A percentile compares a stretch with the other conserved stretches of the same genome.
Evolutionary conservation across 2,329 filamentous ascomycete genomes (phyloP).

Genomic region (Fusarium ramigenum): DNA sequence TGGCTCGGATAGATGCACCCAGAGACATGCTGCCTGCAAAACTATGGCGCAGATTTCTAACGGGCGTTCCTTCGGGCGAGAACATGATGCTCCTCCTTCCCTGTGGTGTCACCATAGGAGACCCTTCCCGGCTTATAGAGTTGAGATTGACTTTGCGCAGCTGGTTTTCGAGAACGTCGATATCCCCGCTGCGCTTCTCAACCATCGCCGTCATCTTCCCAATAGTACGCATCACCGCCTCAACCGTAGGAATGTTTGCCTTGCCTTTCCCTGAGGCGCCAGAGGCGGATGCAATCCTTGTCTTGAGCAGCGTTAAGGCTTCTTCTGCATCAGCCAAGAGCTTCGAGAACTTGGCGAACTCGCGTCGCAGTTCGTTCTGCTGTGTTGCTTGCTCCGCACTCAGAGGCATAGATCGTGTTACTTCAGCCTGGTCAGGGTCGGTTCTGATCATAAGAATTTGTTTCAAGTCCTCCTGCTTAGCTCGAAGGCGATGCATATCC

Average conservation of each 20-base stretch:
- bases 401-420: conserved; percentile 76
- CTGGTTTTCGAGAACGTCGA: conserved; percentile 89
- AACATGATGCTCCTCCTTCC: conserved; percentile 50
- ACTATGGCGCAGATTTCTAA: conserved; percentile 54
- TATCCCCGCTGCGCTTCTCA: conserved; percentile 88
- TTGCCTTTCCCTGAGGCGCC: conserved; percentile 57
- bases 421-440: conserved; percentile 73
- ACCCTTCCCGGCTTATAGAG: conserved; percentile 55
- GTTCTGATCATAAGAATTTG: conserved; percentile 76
- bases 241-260: conserved; percentile 79
- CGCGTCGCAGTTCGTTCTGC: conserved; percentile 82
- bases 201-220: conserved; percentile 92
- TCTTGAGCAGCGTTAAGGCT: conserved; percentile 79
- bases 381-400: conserved; percentile 84
- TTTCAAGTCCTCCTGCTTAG: conserved; percentile 80
- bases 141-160: conserved; percentile 76
- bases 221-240: conserved; percentile 91
- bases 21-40: conserved; percentile 53
- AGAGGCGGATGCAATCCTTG: conserved; percentile 73
- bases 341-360: conserved; percentile 78
- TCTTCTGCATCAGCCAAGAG: conserved; percentile 83
- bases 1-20: conserved; percentile 50
- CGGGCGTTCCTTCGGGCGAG: conserved; percentile 56
- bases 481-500: conserved; percentile 76
- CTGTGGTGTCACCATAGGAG: conserved; percentile 53